Base-by-base conservation (phyloP, 441 rosid species). In the Capsella rubella region DNA sequence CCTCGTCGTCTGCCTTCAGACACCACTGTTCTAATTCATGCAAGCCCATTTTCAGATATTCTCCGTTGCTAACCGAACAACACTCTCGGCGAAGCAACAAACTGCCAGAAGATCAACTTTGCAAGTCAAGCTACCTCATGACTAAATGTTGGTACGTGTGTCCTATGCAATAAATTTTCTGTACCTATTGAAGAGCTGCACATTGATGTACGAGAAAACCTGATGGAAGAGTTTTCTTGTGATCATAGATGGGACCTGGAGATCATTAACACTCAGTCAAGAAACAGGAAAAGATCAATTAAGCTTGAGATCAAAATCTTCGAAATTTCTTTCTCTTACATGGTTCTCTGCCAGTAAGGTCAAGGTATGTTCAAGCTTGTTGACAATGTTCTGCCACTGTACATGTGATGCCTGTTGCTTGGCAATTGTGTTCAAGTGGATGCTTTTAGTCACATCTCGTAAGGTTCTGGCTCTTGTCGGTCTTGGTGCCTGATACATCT, bases 61-160 rank as follows among this genome's bases (percentile, higher is more conserved):
- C 96, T 29, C 93, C 93, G 18, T 88, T 90, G 88, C 91, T 85
- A 80, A 90, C 88, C 5, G 96, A 87, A 60, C 96, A 90, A 76
- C 91, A 88, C 73, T 90, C 96, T 16, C 93, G 87, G 1, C 96
- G 87, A 35, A 90, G 89, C 74, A 90, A 73, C 64, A 88, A 81
- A 81, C 96, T 90, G 81, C 69, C 55, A 64, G 40, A 74, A 34
- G 59, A 77, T 71, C 42, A 49, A 55, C 51, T 62, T 37, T 32
- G 59, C 15, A 53, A 67, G 70, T 67, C 59, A 60, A 67, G 66
- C 37, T 18, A 65, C 69, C 47, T 71, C 25, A 14, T 54, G 13
- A 51, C 34, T 52, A 34, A 46, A 45, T 32, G 39, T 18, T 40
- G 58, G 46, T 52, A 50, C 57, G 57, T 67, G 40, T 49, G 40